A percentile compares a stretch with the other conserved stretches of the same genome.
phyloP scores from a whole-genome alignment of 73 alveolate genomes.

The Paraurostyla sp. region DNA sequence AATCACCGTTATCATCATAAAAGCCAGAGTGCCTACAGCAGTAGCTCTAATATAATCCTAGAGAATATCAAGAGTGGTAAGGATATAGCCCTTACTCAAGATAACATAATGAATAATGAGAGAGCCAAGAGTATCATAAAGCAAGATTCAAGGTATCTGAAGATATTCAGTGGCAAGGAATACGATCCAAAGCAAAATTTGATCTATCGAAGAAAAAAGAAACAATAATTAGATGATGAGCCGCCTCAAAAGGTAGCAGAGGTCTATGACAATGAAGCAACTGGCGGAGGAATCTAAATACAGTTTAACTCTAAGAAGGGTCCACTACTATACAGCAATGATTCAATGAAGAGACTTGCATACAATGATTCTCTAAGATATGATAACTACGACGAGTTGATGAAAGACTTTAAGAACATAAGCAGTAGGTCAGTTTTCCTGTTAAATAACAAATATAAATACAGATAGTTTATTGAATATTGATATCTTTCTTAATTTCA shows the following conservation, averaged over 20 bases:
- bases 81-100: not conserved
- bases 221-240: not conserved
- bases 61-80: not conserved
- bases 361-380: slow-evolving; percentile 54
- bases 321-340: slow-evolving; percentile 41
- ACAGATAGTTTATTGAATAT: slow-evolving; percentile 43
- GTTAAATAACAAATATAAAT: slow-evolving; percentile 34
- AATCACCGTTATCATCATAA: no score
- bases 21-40: no score
- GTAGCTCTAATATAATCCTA: no score
- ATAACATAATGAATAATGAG: not conserved
- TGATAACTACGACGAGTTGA: slow-evolving; percentile 12
- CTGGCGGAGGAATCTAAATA: slow-evolving; percentile 16
- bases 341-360: slow-evolving; percentile 44
- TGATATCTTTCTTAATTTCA: slow-evolving; percentile 16
- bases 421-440: slow-evolving; percentile 53
- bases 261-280: no score
- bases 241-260: no score
- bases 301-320: slow-evolving; percentile 38
- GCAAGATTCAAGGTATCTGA: slow-evolving; percentile 4
- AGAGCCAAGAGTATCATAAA: not conserved
- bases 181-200: not conserved
- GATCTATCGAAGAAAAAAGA: not conserved
- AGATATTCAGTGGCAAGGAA: slow-evolving; percentile 29
- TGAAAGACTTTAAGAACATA: slow-evolving; percentile 27